Base-by-base conservation (phyloP, 352 stramenopile genomes). In the Pythium guiyangense region DNA sequence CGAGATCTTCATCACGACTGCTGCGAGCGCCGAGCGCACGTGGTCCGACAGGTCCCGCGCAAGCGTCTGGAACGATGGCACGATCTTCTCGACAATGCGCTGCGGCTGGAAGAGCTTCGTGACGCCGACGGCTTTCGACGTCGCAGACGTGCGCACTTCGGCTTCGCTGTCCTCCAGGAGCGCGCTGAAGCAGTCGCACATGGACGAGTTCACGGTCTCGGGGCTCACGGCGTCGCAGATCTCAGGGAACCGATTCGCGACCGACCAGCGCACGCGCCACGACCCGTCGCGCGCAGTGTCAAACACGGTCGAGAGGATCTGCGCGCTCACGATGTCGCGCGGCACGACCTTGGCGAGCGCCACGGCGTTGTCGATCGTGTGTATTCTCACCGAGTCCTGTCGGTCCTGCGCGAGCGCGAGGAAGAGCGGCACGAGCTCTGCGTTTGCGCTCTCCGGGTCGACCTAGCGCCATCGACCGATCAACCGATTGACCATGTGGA, bases 201-300 rank as follows among this genome's bases (percentile, higher is more conserved):
- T 73, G 25, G 73, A 88, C 43, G 74, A 70, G 56, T 86, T 90
- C 27, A 87, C 77, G 1, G 67, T 68, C 31, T 96, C 81, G 1
- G 77, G 52, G 49, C 77, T 82, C 52, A 98, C 88, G 3, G 89
- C 93, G 45, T 88, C 72, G 44, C 94, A 97, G 11, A 99, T 90
- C 51, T 97, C 79, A 1, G 92, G 80, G 59, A 99, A 98, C 49
- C 98, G 97, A 48, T 97, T 97, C 10, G 96, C 97, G 35, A 98
- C 94, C 12, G 94, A 99, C 96, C 96, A 99, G 39, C 97, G 85
- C 35, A 99, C 97, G 54, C 97, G 89, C 97, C 97, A 99, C 29
- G 96, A 98, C n/a, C 90, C 92, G 74, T 99, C 97, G 40, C 89
- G 80, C 22, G 96, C 97, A 0, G 86, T 96, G 34, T 94, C 84